Evolutionary conservation across 83 land plant genomes (phyloP).

Genomic region (Picea engelmannii): DNA sequence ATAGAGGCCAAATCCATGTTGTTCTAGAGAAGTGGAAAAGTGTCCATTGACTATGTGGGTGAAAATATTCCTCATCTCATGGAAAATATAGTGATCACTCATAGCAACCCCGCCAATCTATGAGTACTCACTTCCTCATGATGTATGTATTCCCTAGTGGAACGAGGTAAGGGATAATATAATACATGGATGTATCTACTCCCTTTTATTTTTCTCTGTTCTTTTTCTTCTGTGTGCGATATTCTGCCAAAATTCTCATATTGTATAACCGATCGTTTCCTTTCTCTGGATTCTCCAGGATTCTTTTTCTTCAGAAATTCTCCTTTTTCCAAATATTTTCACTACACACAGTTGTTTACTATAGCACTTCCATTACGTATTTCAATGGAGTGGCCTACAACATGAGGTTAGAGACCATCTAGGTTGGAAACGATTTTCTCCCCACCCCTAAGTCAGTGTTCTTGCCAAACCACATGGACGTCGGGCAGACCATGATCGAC

Average conservation of each 20-base stretch:
- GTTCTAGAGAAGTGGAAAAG: too few species aligned
- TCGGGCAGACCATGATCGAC: conserved; percentile 80
- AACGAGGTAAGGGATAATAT: too few species aligned
- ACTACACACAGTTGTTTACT: conserved; percentile 48
- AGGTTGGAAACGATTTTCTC: conserved; percentile 27
- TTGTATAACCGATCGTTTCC: conserved; percentile 33
- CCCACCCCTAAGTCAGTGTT: conserved; percentile 44
- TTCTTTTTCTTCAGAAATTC: conserved; percentile 27
- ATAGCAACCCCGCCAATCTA: too few species aligned
- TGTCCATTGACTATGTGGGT: too few species aligned
- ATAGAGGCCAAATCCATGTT: too few species aligned
- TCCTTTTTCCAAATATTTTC: conserved; percentile 23
- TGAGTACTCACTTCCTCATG: too few species aligned
- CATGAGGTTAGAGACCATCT: conserved; percentile 48
- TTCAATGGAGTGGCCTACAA: conserved; percentile 57
- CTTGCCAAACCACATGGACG: conserved; percentile 63
- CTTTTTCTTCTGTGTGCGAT: neutral
- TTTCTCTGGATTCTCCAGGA: neutral
- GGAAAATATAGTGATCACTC: too few species aligned
- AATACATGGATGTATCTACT: too few species aligned
- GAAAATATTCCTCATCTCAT: too few species aligned
- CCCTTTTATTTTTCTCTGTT: too few species aligned
- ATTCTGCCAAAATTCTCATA: conserved; percentile 58
- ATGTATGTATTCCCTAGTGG: too few species aligned
- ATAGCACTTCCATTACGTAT: conserved; percentile 33